phyloP scores from a whole-genome alignment of 768 basidiomycete genomes.

The Pleurotus tuoliensis region DNA sequence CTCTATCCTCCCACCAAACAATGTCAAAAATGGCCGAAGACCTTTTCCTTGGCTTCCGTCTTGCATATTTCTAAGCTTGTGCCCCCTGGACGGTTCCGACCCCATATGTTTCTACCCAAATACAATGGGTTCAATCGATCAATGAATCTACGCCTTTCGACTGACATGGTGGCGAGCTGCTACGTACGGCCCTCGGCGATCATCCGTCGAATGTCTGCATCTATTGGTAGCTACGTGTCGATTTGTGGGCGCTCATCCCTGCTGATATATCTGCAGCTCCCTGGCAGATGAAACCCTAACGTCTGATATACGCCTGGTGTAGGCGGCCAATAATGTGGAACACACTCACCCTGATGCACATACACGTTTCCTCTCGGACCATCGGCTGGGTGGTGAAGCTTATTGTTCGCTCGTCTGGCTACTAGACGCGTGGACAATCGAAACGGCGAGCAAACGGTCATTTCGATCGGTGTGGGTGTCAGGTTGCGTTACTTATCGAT shows the following conservation, averaged over 20 bases:
- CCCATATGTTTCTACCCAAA: background rate
- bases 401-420: background rate
- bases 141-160: background rate
- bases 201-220: background rate
- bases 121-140: background rate
- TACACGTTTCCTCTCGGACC: conserved; percentile 4
- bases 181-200: background rate
- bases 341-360: background rate
- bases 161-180: background rate
- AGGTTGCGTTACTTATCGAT: too few relatives aligned
- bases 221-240: background rate
- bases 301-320: background rate
- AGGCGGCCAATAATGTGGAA: background rate
- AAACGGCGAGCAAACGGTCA: background rate
- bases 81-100: background rate
- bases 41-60: background rate
- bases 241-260: conserved; percentile 1
- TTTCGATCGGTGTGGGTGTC: background rate
- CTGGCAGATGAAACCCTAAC: background rate
- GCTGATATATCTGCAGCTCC: background rate
- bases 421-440: background rate
- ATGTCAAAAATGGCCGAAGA: background rate
- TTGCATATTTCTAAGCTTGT: background rate
- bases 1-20: too few relatives aligned
- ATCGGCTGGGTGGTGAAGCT: background rate